Evolutionary conservation across 805 yeast genomes (phyloP), one percentile per base, ranked within the genome.

Genomic region (Cyberlindnera veronae): DNA sequence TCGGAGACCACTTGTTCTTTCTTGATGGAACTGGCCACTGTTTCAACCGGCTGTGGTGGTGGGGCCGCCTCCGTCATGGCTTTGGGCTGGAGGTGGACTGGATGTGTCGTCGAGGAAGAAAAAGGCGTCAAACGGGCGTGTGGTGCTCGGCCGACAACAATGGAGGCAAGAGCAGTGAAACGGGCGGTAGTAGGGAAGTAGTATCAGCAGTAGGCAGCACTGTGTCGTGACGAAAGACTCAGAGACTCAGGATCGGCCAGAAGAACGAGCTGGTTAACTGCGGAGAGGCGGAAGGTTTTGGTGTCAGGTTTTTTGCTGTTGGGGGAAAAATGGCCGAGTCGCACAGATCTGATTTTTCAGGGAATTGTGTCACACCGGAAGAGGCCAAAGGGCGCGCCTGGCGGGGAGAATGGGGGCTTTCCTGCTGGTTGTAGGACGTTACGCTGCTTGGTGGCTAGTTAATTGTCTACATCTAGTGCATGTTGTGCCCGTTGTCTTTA

Each of bases 51-150:
- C 28, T 13, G 28, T 24, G 28, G 28, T 33, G 38, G 33, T 22
- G 26, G 31, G 3, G 14, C 27, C 12, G 27, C 29, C 13, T 19
- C 33, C 13, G 32, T 34, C 32, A 27, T 33, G 12, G 35, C 6
- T 17, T 7, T 20, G 24, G 12, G 17, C 5, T 18, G n/a, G 14
- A 31, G 23, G 24, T 19, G 34, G 32, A 19, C 8, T 17, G 14
- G n/a, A n/a, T 6, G 22, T 23, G 34, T 23, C 22, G 39, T 8
- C 18, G 28, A 10, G 27, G 28, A 23, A 28, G 29, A 38, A 38
- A 38, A 38, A 38, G 42, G 42, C 42, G 42, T 38, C 42, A 38
- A 26, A n/a, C n/a, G n/a, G n/a, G n/a, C n/a, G n/a, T n/a, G n/a
- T n/a, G n/a, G 19, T 6, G 26, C 6, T 24, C 22, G 29, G 31